Evolutionary conservation across 176 grass and related monocot genomes (phyloP), one percentile per base, ranked within the genome.

Genomic region (Tillandsia leiboldiana): DNA sequence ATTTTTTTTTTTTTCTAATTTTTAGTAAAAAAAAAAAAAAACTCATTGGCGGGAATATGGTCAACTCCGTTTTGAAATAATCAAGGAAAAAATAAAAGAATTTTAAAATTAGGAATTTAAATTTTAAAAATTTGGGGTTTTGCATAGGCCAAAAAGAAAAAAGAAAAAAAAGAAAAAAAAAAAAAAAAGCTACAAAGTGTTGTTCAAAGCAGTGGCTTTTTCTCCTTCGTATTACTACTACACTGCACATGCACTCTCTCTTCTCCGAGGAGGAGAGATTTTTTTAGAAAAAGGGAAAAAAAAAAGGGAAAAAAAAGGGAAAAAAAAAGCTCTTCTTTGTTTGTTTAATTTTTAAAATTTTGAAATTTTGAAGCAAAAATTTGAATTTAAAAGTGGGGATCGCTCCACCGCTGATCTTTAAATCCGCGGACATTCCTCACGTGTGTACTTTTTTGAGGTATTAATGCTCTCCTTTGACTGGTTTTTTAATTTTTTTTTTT

Each of bases 401-500:
- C 17, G 13, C 22, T 61, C 22, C 56, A 61, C 15, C 52, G 71
- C 63, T 56, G 72, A 73, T 87, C 75, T 74, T 82, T 73, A 65
- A 75, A 71, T 67, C n/a, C 67, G 62, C 64, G 48, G 68, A 77
- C 74, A 53, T 82, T 77, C 64, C 67, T 83, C 75, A 84, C 85
- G 83, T 54, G 17, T 33, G 18, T 50, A 67, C 74, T 76, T 80
- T 8, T 49, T 76, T 65, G 53, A 79, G 86, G 81, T 76, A 71
- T 90, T 87, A 85, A 80, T 83, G 84, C 69, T 51, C 6, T 49
- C 70, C 51, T 73, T 80, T 83, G 56, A 61, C 59, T 15, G 17
- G 20, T 51, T 13, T 11, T 23, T 10, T 24, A 20, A 20, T 18
- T 12, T 50, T 26, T 72, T 74, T 73, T 67, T 85, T 72, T 26